Percentiles rank a stretch among this genome's conserved stretches.
phyloP scores from a whole-genome alignment of 1,284 basidiomycete species.

The Melampsora larici-populina region DNA sequence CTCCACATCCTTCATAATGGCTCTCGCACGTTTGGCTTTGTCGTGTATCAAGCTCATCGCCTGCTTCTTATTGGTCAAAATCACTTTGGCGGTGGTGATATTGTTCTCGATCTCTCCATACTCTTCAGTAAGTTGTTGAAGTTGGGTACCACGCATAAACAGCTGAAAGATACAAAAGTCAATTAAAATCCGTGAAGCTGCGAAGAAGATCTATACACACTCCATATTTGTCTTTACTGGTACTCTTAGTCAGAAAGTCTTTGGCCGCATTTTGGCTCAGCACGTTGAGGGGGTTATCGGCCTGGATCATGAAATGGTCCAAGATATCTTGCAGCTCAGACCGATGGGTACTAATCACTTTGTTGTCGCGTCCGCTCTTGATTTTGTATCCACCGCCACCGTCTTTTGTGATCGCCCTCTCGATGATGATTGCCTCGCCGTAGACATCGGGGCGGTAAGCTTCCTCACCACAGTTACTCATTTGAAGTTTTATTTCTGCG shows the following conservation, averaged over 20 bases:
- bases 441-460: constrained; percentile 80
- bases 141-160: constrained; percentile 88
- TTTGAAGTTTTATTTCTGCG: constrained; percentile 71
- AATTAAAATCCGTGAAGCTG: neutral
- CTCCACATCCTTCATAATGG: constrained; percentile 67
- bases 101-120: constrained; percentile 75
- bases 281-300: constrained; percentile 95
- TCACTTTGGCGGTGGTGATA: constrained; percentile 62
- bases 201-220: constrained; percentile 56
- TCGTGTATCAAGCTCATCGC: constrained; percentile 69
- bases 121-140: constrained; percentile 79
- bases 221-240: constrained; percentile 83
- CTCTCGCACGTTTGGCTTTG: constrained; percentile 62
- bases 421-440: constrained; percentile 77
- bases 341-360: constrained; percentile 69
- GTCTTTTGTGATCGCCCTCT: constrained; percentile 72
- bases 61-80: constrained; percentile 57
- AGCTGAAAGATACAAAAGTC: constrained; percentile 61
- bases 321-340: constrained; percentile 81
- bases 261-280: constrained; percentile 61
- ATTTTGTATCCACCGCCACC: constrained; percentile 76
- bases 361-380: constrained; percentile 62
- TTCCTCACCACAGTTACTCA: constrained; percentile 85
- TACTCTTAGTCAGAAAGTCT: constrained; percentile 80
- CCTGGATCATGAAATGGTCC: constrained; percentile 85